Percentiles rank a stretch among this genome's conserved stretches.
Evolutionary conservation across 2,329 filamentous ascomycete genomes (phyloP).

Genomic region (Lomentospora prolificans): DNA sequence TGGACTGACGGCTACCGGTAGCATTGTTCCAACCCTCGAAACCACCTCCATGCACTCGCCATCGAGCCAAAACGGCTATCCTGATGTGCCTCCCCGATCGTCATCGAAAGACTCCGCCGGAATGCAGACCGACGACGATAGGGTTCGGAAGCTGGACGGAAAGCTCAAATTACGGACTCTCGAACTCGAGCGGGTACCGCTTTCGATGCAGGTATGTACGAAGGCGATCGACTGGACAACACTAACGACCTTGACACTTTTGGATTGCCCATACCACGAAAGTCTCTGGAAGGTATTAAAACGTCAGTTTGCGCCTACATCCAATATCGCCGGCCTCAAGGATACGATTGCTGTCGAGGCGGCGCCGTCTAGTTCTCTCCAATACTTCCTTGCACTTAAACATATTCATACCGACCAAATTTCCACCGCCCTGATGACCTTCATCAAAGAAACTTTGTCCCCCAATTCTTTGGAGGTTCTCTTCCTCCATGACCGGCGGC

Average conservation of each 20-base stretch:
- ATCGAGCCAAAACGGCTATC: neutral
- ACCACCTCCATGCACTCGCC: neutral
- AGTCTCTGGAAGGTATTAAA: conserved; percentile 65
- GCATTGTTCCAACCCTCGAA: neutral
- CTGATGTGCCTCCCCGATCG: neutral
- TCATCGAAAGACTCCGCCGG: neutral
- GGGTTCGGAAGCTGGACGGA: conserved; percentile 31
- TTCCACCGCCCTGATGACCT: conserved; percentile 57
- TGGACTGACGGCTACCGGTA: neutral
- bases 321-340: conserved; percentile 4
- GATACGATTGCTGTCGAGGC: neutral
- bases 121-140: neutral
- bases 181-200: conserved; percentile 63
- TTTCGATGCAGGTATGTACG: conserved; percentile 63
- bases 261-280: conserved; percentile 65
- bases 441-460: conserved; percentile 66
- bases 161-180: conserved; percentile 60
- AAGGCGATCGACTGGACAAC: conserved; percentile 66
- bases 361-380: conserved; percentile 19
- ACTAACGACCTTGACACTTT: conserved; percentile 61
- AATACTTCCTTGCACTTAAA: conserved; percentile 58
- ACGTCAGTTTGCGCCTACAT: conserved; percentile 45
- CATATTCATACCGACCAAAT: conserved; percentile 67
- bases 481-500: conserved; percentile 60
- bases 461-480: conserved; percentile 73